Evolutionary conservation across 805 yeast genomes (phyloP), one percentile per base, ranked within the genome.

Genomic region (Lachancea quebecensis): DNA sequence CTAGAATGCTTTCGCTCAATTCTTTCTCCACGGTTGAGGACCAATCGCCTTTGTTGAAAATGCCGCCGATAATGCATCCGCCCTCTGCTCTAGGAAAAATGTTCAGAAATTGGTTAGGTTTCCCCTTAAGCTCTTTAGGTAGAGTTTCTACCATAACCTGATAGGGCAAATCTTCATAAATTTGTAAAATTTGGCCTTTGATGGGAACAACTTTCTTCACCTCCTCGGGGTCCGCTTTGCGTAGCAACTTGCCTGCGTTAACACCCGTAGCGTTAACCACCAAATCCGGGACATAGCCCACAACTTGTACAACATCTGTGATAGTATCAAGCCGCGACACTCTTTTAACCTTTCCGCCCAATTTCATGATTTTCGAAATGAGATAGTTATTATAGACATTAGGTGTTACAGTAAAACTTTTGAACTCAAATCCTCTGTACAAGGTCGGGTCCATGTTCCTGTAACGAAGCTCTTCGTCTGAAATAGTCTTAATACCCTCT

Each of bases 41-140:
- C 63, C 67, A 68, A 27, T 66, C 57, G 35, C 62, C 53, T 11
- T 55, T 50, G 10, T 51, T 41, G 44, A 58, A 59, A 12, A 66
- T 54, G 10, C 88, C 89, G 2, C 88, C 89, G 46, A 82, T 71
- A 34, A 82, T 77, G 30, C 77, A 69, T 38, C 85, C 85, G n/a
- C 88, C 87, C 62, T 82, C 88, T 49, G 75, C 77, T 45, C 88
- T 64, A n/a, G 88, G 88, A 70, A 82, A 76, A 31, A 78, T 65
- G 55, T 82, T 81, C 25, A 81, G 63, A 40, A 66, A 56, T 51
- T 82, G 88, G 35, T 27, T 12, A 11, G 52, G 42, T 18, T 21
- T 15, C 4, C 50, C 47, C 3, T 39, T 30, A 51, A 58, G 55
- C 3, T 58, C 58, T 11, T 46, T 25, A 1, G 60, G 56, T 15